Evolutionary conservation across 805 yeast species (phyloP), one percentile per base, ranked within the genome.

Genomic region (Wickerhamiella kurtzmanii): DNA sequence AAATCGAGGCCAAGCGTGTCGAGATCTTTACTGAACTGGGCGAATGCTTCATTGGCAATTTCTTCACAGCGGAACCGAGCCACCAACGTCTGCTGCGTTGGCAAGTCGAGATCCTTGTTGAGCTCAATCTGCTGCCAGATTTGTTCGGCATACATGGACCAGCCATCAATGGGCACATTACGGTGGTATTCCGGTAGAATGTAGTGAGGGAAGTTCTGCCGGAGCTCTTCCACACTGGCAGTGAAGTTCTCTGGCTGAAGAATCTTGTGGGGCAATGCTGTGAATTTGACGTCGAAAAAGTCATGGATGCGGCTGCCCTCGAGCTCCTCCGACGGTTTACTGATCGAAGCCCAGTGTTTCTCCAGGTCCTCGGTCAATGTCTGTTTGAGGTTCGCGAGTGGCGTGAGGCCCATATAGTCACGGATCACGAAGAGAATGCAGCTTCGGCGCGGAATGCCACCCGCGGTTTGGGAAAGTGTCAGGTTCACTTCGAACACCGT

Each of bases 401-500:
- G 94, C 0, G 97, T 88, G 19, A 76, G 74, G 1, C 96, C 96
- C 19, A 87, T 72, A 62, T 83, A 88, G 64, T 92, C 98, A 59
- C 98, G 76, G 45, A 92, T 82, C 22, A 92, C 97, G 67, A 92
- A 88, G 51, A 92, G 66, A 35, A 64, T 58, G 25, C 58, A 52
- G 3, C 64, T 58, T 6, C 62, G 55, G 55, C 78, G 80, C 35
- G 64, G 60, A 42, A 62, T 69, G 37, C 68, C 71, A 40, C 75
- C 70, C 45, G 75, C 69, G 5, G 25, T 20, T 43, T 88, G 89
- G 63, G 92, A 92, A 35, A 92, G 68, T 2, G 92, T 75, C 53
- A 92, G 67, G 62, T 92, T 89, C 28, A 92, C 98, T 60, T 92
- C 98, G 65, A 92, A 87, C 2, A 92, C 98, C 0, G 98, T 92